These are phyloP conservation scores for Termitomyces sp. DNA, from an alignment of 768 basidiomycete species.

Conservation along the genomic window DNA sequence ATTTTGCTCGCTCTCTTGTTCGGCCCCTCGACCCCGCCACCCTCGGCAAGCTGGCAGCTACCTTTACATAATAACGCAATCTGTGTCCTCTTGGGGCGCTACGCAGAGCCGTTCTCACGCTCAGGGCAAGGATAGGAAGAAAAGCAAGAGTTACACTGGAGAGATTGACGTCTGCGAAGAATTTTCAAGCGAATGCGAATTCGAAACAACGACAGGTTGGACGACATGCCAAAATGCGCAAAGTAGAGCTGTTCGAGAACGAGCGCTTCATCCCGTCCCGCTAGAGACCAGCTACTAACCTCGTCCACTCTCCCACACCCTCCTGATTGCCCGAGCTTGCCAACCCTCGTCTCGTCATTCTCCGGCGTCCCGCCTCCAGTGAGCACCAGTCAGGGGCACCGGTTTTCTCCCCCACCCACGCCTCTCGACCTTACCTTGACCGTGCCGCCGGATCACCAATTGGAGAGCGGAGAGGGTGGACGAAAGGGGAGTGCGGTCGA, in stretches of 20 bases:
- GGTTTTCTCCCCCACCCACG: neutral
- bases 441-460: constrained; percentile 17
- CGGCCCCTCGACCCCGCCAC: too few species aligned
- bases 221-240: constrained; percentile 55
- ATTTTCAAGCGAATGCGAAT: constrained; percentile 32
- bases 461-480: constrained; percentile 62
- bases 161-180: constrained; percentile 14
- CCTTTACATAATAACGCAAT: neutral
- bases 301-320: neutral
- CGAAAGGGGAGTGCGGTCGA: constrained; percentile 44
- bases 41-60: neutral
- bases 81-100: too few species aligned
- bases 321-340: neutral
- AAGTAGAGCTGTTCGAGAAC: constrained; percentile 80
- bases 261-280: constrained; percentile 43
- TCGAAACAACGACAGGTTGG: too few species aligned
- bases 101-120: too few species aligned
- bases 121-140: neutral
- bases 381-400: neutral
- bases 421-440: neutral
- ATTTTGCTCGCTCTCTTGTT: too few species aligned
- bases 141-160: neutral
- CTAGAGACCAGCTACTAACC: neutral
- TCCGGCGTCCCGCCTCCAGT: neutral
- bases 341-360: neutral